Evolutionary conservation across 768 basidiomycete genomes (phyloP).

Genomic region (Boletus coccyginus): DNA sequence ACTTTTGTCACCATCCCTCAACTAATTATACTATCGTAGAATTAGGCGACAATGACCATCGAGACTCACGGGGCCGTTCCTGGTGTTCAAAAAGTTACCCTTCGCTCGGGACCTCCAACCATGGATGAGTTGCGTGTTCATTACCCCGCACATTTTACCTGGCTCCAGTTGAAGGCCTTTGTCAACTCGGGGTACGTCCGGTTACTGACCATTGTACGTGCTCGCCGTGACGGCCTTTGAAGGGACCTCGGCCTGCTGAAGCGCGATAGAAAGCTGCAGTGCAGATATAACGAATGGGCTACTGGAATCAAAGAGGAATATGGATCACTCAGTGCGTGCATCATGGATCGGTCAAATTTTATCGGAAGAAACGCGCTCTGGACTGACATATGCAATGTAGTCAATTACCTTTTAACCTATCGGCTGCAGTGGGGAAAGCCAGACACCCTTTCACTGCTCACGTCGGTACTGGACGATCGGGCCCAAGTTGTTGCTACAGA

Average conservation of each 20-base stretch:
- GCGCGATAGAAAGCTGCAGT: constrained; percentile 67
- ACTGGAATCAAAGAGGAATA: constrained; percentile 52
- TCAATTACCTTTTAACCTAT: constrained; percentile 65
- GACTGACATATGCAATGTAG: constrained; percentile 34
- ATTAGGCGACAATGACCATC: constrained; percentile 15
- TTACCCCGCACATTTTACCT: constrained; percentile 77
- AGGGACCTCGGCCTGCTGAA: constrained; percentile 82
- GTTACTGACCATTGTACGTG: background rate
- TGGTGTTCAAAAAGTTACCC: constrained; percentile 29
- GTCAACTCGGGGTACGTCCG: constrained; percentile 68
- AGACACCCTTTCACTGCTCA: constrained; percentile 61
- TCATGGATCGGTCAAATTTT: background rate
- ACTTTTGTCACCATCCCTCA: background rate
- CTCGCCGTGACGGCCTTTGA: background rate
- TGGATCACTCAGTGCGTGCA: constrained; percentile 62
- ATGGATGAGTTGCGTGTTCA: constrained; percentile 59
- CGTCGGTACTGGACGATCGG: constrained; percentile 46
- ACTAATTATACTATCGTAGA: background rate
- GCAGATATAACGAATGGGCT: constrained; percentile 61
- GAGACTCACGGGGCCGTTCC: constrained; percentile 1
- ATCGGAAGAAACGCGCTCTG: background rate
- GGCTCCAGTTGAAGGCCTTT: constrained; percentile 72
- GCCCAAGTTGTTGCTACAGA: constrained; percentile 17
- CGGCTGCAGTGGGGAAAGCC: constrained; percentile 76
- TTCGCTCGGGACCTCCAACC: constrained; percentile 64